Conservation (phyloP, 176 grass and related monocot genomes). For the Poa annua region DNA sequence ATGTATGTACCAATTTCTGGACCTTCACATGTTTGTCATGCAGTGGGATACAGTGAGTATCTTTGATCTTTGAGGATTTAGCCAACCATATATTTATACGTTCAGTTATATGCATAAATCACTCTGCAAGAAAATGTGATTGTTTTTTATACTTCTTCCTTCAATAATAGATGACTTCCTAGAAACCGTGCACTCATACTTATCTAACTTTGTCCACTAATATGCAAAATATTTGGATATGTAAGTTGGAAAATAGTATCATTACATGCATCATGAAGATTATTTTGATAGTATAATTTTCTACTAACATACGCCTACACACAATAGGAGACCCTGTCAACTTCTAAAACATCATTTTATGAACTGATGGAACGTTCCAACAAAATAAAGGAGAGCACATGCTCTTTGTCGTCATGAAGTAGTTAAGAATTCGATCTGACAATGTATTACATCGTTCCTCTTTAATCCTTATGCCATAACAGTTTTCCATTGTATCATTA, state of each 20-base stretch:
- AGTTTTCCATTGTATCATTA: slow-evolving; percentile 22
- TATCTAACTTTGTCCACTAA: neutral
- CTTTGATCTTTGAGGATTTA: slow-evolving; percentile 34
- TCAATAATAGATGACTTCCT: neutral
- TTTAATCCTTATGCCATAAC: slow-evolving; percentile 6
- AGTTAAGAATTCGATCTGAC: neutral
- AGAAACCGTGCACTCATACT: neutral
- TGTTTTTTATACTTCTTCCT: slow-evolving; percentile 10
- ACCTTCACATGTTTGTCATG: slow-evolving; percentile 88
- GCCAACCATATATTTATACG: neutral
- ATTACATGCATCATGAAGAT: neutral
- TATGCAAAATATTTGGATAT: neutral
- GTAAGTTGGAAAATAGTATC: neutral
- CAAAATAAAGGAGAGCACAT: slow-evolving; percentile 11
- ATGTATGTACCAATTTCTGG: slow-evolving; percentile 97
- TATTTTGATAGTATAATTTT: too few relatives aligned
- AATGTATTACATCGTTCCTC: neutral
- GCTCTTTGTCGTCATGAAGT: neutral
- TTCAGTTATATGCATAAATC: slow-evolving; percentile 21
- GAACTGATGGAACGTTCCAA: slow-evolving; percentile 12
- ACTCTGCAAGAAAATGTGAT: slow-evolving; percentile 8
- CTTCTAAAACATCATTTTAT: too few relatives aligned
- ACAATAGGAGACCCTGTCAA: too few relatives aligned
- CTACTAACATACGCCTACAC: too few relatives aligned
- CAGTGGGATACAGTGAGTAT: slow-evolving; percentile 94